Evolutionary conservation across 2,329 filamentous ascomycete species (phyloP).

Genomic region (Escovopsis weberi): DNA sequence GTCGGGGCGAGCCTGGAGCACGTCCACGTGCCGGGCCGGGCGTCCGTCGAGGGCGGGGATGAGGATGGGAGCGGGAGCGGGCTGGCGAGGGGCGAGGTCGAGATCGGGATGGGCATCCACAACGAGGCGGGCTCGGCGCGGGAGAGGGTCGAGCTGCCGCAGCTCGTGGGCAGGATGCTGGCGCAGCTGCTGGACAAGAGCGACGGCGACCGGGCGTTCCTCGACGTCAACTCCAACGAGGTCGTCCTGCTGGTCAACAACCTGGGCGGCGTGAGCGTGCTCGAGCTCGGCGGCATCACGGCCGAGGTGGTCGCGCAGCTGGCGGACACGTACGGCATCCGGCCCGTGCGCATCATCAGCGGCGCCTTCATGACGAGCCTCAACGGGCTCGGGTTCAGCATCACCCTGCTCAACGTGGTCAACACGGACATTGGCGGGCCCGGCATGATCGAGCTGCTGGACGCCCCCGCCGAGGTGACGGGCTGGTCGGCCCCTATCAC

Average conservation of each 20-base stretch:
- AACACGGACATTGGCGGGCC: slow-evolving; percentile 42
- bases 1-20: slow-evolving; percentile 78
- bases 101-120: slow-evolving; percentile 66
- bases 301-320: slow-evolving; percentile 54
- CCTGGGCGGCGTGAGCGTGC: slow-evolving; percentile 55
- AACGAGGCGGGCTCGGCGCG: slow-evolving; percentile 49
- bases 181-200: slow-evolving; percentile 49
- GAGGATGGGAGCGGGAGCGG: slow-evolving; percentile 23
- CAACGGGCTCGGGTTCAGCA: slow-evolving; percentile 62
- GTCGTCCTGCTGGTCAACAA: slow-evolving; percentile 63
- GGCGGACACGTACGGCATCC: slow-evolving; percentile 39
- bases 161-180: slow-evolving; percentile 51
- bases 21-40: slow-evolving; percentile 82
- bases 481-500: slow-evolving; percentile 55
- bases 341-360: slow-evolving; percentile 47
- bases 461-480: slow-evolving; percentile 52
- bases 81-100: slow-evolving; percentile 41
- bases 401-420: slow-evolving; percentile 52
- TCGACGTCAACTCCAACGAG: slow-evolving; percentile 46
- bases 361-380: slow-evolving; percentile 70
- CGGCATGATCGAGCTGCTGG: slow-evolving; percentile 54
- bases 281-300: slow-evolving; percentile 60
- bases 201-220: slow-evolving; percentile 58
- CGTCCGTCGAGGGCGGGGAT: slow-evolving; percentile 23
- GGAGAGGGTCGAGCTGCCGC: slow-evolving; percentile 34